Conservation (phyloP, 345 rosid species). For the Salix dunnii region DNA sequence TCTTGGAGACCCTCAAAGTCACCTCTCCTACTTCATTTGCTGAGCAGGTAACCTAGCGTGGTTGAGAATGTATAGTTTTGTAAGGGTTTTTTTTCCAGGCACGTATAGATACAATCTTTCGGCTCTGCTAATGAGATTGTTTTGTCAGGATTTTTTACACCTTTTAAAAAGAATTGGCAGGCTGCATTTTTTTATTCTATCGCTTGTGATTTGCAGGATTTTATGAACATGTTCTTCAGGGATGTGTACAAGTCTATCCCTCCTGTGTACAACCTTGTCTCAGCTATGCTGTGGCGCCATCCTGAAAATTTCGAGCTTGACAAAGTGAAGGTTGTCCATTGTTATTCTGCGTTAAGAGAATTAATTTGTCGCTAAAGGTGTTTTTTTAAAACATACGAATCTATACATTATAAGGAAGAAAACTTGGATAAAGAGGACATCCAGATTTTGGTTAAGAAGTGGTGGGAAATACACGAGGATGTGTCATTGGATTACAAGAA, state of each 20-base stretch:
- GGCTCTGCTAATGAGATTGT: too few relatives aligned
- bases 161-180: background rate
- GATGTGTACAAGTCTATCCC: conserved; percentile 70
- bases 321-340: conserved; percentile 67
- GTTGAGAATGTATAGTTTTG: background rate
- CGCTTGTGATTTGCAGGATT: conserved; percentile 43
- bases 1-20: conserved; percentile 42
- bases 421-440: conserved; percentile 64
- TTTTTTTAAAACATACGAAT: background rate
- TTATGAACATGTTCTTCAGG: conserved; percentile 73
- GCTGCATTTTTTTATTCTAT: background rate
- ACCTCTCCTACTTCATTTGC: conserved; percentile 72
- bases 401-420: conserved; percentile 30
- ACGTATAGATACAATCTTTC: background rate
- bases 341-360: conserved; percentile 74
- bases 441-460: conserved; percentile 53
- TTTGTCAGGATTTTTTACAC: background rate
- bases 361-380: background rate
- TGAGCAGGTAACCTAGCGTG: conserved; percentile 47
- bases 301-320: conserved; percentile 72
- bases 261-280: conserved; percentile 56
- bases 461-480: conserved; percentile 68
- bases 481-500: conserved; percentile 13
- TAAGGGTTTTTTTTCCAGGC: background rate
- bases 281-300: conserved; percentile 94